A percentile compares a stretch with the other conserved stretches of the same genome.
Conservation (phyloP, 75 land plant genomes). For the Adiantum capillusveneris region DNA sequence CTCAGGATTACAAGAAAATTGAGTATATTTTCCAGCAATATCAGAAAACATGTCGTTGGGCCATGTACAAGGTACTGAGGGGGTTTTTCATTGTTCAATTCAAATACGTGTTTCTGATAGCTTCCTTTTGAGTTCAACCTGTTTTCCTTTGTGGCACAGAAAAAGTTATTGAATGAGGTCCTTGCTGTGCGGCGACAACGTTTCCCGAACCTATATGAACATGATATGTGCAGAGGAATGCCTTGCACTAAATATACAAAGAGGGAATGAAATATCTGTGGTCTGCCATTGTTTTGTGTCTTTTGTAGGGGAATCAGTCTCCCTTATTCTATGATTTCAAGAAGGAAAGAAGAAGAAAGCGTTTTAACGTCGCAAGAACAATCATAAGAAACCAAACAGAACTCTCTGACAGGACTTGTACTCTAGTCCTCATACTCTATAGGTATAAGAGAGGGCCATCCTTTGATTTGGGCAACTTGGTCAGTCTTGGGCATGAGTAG, state of each 20-base stretch:
- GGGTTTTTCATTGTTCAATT: not conserved
- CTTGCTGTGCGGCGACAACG: not conserved
- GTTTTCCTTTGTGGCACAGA: not conserved
- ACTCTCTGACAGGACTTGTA: too few relatives aligned
- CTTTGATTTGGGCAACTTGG: too few relatives aligned
- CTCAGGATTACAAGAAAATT: slow-evolving; percentile 33
- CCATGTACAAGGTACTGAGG: slow-evolving; percentile 19
- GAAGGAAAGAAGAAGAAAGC: too few relatives aligned
- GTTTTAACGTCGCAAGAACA: too few relatives aligned
- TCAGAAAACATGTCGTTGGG: slow-evolving; percentile 20
- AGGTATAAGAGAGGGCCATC: too few relatives aligned
- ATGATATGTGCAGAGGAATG: slow-evolving; percentile 6
- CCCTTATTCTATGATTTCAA: too few relatives aligned
- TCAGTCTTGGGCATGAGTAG: too few relatives aligned
- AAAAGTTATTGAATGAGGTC: slow-evolving; percentile 11
- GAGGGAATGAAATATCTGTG: not conserved
- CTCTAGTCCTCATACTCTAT: too few relatives aligned
- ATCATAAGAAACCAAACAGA: too few relatives aligned
- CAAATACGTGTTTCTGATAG: not conserved
- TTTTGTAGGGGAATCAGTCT: too few relatives aligned
- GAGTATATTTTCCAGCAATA: slow-evolving; percentile 18
- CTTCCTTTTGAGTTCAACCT: not conserved
- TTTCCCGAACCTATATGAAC: slow-evolving; percentile 11
- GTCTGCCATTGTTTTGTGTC: too few relatives aligned
- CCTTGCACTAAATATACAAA: not conserved